phyloP scores from a whole-genome alignment of 2,329 filamentous ascomycete species.

The Chrysoporthe cubensis region DNA sequence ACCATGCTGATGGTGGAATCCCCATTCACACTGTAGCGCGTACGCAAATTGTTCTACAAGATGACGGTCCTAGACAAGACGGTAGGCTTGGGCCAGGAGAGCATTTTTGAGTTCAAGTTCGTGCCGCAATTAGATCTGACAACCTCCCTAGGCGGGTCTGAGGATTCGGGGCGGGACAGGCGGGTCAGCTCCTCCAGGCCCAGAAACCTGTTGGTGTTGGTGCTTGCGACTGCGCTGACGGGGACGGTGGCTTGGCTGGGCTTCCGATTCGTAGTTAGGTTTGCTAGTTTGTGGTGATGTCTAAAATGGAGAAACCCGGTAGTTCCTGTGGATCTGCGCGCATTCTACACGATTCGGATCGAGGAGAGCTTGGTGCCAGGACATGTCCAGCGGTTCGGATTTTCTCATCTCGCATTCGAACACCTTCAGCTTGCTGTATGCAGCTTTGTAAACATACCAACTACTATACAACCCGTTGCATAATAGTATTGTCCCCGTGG shows the following conservation, averaged over 20 bases:
- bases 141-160: constrained; percentile 34
- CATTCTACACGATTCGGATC: not conserved
- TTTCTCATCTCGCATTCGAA: not conserved
- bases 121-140: constrained; percentile 52
- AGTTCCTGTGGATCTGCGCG: not conserved
- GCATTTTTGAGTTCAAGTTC: constrained; percentile 73
- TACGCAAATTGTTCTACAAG: constrained; percentile 45
- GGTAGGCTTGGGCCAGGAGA: constrained; percentile 62
- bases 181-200: constrained; percentile 45
- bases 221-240: constrained; percentile 41
- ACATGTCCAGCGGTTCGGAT: not conserved
- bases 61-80: constrained; percentile 64
- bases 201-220: constrained; percentile 50
- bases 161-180: constrained; percentile 6
- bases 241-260: constrained; percentile 36
- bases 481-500: not conserved
- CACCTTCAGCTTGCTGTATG: constrained; percentile 4
- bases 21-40: constrained; percentile 31
- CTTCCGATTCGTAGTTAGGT: constrained; percentile 23
- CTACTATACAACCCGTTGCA: constrained; percentile 1
- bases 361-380: not conserved
- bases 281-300: not conserved
- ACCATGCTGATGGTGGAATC: not conserved
- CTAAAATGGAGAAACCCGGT: not conserved
- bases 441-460: constrained; percentile 4